Evolutionary conservation across 129 eudicot species (phyloP).

Genomic region (Sambucus nigra): DNA sequence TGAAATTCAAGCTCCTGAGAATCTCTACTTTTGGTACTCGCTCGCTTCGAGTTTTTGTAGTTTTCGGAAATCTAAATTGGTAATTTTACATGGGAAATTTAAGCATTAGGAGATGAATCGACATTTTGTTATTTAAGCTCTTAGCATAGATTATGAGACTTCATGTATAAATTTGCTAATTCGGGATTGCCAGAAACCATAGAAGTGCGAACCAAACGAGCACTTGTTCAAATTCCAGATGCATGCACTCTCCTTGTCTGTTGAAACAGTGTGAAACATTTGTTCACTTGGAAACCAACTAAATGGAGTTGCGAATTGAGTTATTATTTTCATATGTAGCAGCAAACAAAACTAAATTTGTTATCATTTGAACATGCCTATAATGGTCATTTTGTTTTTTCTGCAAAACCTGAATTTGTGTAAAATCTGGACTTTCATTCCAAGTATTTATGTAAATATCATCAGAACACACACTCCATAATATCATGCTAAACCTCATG

Average conservation of each 20-base stretch:
- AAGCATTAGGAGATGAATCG: too few relatives aligned
- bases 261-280: neutral
- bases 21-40: neutral
- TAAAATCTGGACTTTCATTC: neutral
- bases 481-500: too few relatives aligned
- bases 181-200: too few relatives aligned
- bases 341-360: neutral
- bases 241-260: neutral
- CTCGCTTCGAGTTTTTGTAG: neutral
- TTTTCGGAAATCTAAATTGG: too few relatives aligned
- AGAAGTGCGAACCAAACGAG: too few relatives aligned
- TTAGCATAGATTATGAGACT: too few relatives aligned
- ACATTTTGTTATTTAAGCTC: neutral
- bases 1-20: neutral
- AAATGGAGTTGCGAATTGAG: neutral
- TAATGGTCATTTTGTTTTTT: neutral
- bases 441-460: neutral
- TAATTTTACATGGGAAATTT: too few relatives aligned
- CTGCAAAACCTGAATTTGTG: neutral
- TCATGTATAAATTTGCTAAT: too few relatives aligned
- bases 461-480: neutral
- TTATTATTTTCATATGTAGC: too few relatives aligned
- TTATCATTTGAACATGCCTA: neutral
- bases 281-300: neutral
- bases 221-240: neutral